Conservation (phyloP, 2,329 filamentous ascomycete genomes). For the Chaetothyriales sp. region DNA sequence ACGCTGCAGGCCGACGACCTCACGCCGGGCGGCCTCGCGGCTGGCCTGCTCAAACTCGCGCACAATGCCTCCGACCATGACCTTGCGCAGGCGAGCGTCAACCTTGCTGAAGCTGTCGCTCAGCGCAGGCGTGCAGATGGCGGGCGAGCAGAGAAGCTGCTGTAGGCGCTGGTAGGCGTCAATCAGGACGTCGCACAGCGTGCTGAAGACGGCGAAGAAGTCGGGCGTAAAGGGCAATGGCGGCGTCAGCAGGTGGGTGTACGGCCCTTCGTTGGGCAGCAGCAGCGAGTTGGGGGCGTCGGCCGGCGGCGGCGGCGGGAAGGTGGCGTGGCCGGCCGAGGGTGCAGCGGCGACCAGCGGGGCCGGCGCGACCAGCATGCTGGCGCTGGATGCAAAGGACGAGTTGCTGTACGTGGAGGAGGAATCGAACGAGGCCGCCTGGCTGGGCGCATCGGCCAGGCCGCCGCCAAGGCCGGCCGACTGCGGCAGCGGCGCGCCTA, state of each 20-base stretch:
- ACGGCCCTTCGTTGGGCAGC: slow-evolving; percentile 28
- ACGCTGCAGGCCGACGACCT: slow-evolving; percentile 74
- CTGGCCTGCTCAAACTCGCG: slow-evolving; percentile 88
- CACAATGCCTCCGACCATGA: slow-evolving; percentile 73
- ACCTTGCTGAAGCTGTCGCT: slow-evolving; percentile 83
- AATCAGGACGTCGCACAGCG: slow-evolving; percentile 86
- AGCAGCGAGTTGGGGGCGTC: slow-evolving; percentile 16
- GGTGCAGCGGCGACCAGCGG: slow-evolving; percentile 20
- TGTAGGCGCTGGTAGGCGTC: slow-evolving; percentile 77
- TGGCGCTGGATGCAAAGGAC: slow-evolving; percentile 25
- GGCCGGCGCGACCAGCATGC: slow-evolving; percentile 15
- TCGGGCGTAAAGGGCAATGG: slow-evolving; percentile 90
- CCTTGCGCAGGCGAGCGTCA: slow-evolving; percentile 72
- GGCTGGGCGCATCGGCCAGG: slow-evolving; percentile 12
- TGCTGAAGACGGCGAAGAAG: slow-evolving; percentile 92
- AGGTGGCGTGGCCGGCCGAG: slow-evolving; percentile 27
- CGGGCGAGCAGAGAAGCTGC: slow-evolving; percentile 58
- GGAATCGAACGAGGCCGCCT: slow-evolving; percentile 8
- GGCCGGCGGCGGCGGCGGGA: slow-evolving; percentile 43
- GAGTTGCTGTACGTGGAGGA: slow-evolving; percentile 24
- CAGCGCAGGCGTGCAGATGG: slow-evolving; percentile 55
- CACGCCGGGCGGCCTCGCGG: slow-evolving; percentile 58
- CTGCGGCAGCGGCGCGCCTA: slow-evolving; percentile 39
- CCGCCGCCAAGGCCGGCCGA: slow-evolving; percentile 2
- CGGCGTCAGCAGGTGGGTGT: slow-evolving; percentile 78